Percentiles rank a stretch among this genome's conserved stretches.
Conservation (phyloP, 257 asterid genomes). For the Petrea volubilis region DNA sequence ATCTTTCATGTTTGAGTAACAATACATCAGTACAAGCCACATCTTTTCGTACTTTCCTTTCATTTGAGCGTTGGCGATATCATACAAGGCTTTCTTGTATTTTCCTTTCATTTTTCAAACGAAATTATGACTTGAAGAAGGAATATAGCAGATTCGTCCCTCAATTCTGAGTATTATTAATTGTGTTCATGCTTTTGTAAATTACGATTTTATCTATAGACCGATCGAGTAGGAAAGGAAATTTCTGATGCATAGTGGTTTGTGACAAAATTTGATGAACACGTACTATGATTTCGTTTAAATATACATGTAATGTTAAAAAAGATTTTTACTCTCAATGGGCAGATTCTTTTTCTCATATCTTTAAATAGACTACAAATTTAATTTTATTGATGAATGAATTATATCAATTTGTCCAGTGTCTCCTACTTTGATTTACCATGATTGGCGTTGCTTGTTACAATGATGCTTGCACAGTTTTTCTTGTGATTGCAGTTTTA, state of each 20-base stretch:
- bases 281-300: not conserved
- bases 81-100: not conserved
- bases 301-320: not conserved
- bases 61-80: not conserved
- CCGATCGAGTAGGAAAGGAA: not conserved
- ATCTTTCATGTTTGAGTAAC: not conserved
- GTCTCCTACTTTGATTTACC: not conserved
- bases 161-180: not conserved
- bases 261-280: not conserved
- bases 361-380: not conserved
- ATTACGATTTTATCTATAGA: not conserved
- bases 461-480: constrained; percentile 12
- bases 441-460: not conserved
- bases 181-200: not conserved
- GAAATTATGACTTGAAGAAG: not conserved
- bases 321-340: not conserved
- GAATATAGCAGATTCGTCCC: not conserved
- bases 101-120: not conserved
- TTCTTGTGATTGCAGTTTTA: constrained; percentile 60
- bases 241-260: not conserved
- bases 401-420: not conserved
- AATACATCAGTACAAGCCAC: not conserved
- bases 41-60: not conserved
- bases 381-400: not conserved
- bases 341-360: not conserved